These are phyloP conservation scores for Blastobotrys terrestris DNA, from an alignment of 805 yeast species.

Conservation along the genomic window DNA sequence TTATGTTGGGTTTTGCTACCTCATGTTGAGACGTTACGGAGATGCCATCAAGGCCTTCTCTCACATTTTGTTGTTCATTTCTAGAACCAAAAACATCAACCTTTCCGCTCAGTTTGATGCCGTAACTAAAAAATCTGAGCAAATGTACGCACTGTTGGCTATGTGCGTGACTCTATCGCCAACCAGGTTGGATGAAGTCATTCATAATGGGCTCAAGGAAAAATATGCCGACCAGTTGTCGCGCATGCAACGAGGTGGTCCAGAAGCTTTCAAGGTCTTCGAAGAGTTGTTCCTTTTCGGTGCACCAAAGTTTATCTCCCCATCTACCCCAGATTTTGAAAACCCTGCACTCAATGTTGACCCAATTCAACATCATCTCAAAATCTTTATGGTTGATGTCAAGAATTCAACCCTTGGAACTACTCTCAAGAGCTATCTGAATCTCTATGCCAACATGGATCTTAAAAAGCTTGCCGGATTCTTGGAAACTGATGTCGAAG, in stretches of 20 bases:
- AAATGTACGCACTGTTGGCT: slow-evolving; percentile 46
- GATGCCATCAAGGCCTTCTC: slow-evolving; percentile 46
- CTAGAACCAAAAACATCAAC: slow-evolving; percentile 40
- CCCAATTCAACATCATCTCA: slow-evolving; percentile 39
- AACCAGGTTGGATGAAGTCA: slow-evolving; percentile 40
- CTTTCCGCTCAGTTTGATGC: slow-evolving; percentile 41
- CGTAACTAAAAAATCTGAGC: slow-evolving; percentile 43
- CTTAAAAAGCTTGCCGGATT: slow-evolving; percentile 38
- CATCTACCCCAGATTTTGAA: slow-evolving; percentile 33
- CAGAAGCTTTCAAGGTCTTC: slow-evolving; percentile 36
- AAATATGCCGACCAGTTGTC: slow-evolving; percentile 42
- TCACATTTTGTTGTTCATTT: slow-evolving; percentile 41
- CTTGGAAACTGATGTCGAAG: slow-evolving; percentile 33
- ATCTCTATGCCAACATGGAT: slow-evolving; percentile 43
- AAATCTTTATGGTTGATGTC: slow-evolving; percentile 39
- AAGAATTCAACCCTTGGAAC: slow-evolving; percentile 35
- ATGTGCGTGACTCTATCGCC: slow-evolving; percentile 42
- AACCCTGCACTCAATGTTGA: slow-evolving; percentile 31
- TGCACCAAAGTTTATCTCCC: slow-evolving; percentile 44
- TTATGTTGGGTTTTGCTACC: slow-evolving; percentile 45
- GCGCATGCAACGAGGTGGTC: slow-evolving; percentile 39
- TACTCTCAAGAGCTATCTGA: slow-evolving; percentile 40
- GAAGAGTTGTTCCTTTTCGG: slow-evolving; percentile 44
- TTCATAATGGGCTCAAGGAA: slow-evolving; percentile 40
- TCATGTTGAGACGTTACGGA: slow-evolving; percentile 45